These are phyloP conservation scores for Laburnicola sp. DNA, from an alignment of 2,329 filamentous ascomycete genomes.

Conservation along the genomic window DNA sequence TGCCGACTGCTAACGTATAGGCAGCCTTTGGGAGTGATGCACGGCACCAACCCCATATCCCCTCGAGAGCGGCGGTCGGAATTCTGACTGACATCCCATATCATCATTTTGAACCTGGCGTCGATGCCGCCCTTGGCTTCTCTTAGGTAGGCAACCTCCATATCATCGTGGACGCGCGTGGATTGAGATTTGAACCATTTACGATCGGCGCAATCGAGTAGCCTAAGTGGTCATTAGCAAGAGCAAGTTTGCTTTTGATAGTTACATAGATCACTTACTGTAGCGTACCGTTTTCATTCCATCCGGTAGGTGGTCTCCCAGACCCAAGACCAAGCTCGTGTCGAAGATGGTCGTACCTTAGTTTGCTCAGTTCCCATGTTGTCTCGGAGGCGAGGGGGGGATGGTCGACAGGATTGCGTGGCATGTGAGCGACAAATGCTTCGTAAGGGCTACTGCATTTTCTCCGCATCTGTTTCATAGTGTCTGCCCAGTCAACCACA, in stretches of 20 bases:
- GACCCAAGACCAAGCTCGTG: constrained; percentile 55
- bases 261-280: no score
- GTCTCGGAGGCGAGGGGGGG: constrained; percentile 30
- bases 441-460: constrained; percentile 64
- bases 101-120: constrained; percentile 57
- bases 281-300: constrained; percentile 59
- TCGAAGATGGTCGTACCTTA: constrained; percentile 62
- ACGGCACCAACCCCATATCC: constrained; percentile 62
- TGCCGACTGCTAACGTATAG: constrained; percentile 64
- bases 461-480: constrained; percentile 56
- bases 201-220: constrained; percentile 60
- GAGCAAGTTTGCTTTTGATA: no score
- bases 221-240: no score
- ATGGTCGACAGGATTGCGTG: constrained; percentile 56
- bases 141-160: constrained; percentile 65
- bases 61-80: constrained; percentile 64
- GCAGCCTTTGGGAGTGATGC: constrained; percentile 68
- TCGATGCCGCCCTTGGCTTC: constrained; percentile 58
- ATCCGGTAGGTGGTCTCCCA: constrained; percentile 61
- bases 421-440: constrained; percentile 61
- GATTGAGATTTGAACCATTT: constrained; percentile 57
- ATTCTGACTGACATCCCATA: constrained; percentile 71
- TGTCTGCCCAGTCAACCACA: constrained; percentile 46
- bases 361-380: constrained; percentile 61
- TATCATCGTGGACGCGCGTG: constrained; percentile 65